phyloP scores from a whole-genome alignment of 1,139 yeast species.

The Hyphopichia buzzinii region DNA sequence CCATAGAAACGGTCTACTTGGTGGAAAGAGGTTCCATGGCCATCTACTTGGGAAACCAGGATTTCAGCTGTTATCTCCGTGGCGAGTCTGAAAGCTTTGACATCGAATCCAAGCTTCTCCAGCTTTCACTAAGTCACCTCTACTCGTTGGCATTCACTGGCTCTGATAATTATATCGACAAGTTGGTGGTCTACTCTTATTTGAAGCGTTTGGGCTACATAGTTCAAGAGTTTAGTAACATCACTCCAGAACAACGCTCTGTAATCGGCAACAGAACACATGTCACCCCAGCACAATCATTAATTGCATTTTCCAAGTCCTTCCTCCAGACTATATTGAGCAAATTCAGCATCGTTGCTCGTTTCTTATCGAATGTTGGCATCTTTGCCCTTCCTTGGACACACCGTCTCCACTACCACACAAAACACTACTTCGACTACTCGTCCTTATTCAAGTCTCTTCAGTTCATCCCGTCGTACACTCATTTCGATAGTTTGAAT shows the following conservation, averaged over 20 bases:
- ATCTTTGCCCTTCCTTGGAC: slow-evolving; percentile 10
- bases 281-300: background rate
- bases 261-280: background rate
- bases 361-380: slow-evolving; percentile 9
- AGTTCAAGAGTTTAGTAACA: slow-evolving; percentile 38
- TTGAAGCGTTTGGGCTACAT: slow-evolving; percentile 80
- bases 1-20: slow-evolving; percentile 73
- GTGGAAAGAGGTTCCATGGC: slow-evolving; percentile 81
- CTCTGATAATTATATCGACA: slow-evolving; percentile 47
- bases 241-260: background rate
- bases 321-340: background rate
- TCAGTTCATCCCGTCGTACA: slow-evolving; percentile 28
- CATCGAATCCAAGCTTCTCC: slow-evolving; percentile 22
- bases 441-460: slow-evolving; percentile 40
- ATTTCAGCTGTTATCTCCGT: slow-evolving; percentile 15
- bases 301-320: too few relatives aligned
- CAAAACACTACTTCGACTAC: slow-evolving; percentile 34
- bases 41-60: slow-evolving; percentile 39
- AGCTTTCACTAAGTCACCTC: slow-evolving; percentile 63
- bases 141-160: slow-evolving; percentile 51
- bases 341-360: background rate
- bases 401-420: slow-evolving; percentile 15
- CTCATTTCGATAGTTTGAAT: slow-evolving; percentile 15
- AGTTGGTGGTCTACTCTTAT: slow-evolving; percentile 69
- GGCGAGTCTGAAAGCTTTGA: slow-evolving; percentile 24